phyloP scores from a whole-genome alignment of 129 eudicot species.

The Logfia minima region DNA sequence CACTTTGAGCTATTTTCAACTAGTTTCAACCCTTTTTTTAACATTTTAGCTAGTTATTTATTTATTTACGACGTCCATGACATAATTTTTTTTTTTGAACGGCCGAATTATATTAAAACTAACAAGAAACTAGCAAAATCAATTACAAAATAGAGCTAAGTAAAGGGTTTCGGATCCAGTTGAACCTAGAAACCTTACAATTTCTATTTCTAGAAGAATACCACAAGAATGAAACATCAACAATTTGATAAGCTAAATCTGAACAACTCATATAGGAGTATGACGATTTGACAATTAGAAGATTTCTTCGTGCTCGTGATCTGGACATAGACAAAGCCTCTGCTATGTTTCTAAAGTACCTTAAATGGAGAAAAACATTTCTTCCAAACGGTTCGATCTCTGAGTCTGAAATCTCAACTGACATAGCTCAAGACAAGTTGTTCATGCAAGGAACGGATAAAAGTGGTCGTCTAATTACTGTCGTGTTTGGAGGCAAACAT shows the following conservation, averaged over 20 bases:
- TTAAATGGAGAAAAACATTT: slow-evolving; percentile 57
- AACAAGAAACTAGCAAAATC: too few species aligned
- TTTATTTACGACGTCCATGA: neutral
- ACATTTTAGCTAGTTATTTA: neutral
- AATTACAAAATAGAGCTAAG: too few species aligned
- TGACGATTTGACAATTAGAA: slow-evolving; percentile 61
- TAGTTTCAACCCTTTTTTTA: neutral
- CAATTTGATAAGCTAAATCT: neutral
- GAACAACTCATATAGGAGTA: slow-evolving; percentile 37
- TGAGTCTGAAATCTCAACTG: slow-evolving; percentile 47
- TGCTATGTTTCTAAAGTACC: slow-evolving; percentile 62
- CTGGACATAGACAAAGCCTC: slow-evolving; percentile 61
- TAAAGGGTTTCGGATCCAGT: too few species aligned
- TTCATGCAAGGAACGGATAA: slow-evolving; percentile 71
- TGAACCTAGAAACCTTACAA: too few species aligned
- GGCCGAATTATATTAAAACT: too few species aligned
- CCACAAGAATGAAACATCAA: too few species aligned
- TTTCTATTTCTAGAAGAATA: too few species aligned
- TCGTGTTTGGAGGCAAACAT: slow-evolving; percentile 53
- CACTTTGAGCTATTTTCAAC: neutral
- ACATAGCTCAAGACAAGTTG: slow-evolving; percentile 65
- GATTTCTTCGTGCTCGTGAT: slow-evolving; percentile 86
- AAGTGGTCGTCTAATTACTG: slow-evolving; percentile 56
- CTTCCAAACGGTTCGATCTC: slow-evolving; percentile 62
- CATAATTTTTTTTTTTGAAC: too few species aligned